Conservation (phyloP, 1,139 yeast genomes). For the Diutina catenulata region DNA sequence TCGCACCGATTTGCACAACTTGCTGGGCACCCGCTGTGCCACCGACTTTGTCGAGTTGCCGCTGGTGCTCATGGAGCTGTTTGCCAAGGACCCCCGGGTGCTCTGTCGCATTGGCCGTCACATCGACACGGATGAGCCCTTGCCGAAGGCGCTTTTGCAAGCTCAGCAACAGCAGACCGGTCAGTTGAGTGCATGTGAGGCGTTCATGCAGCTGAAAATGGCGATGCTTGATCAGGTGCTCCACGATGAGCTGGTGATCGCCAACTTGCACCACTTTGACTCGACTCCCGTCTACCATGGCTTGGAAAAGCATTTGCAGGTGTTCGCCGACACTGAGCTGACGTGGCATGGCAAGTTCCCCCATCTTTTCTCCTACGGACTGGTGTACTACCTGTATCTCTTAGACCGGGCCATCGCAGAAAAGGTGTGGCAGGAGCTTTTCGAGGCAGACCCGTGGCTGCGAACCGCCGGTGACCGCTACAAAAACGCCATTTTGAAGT, state of each 20-base stretch:
- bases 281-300: conserved; percentile 53
- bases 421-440: conserved; percentile 68
- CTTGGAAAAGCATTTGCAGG: conserved; percentile 42
- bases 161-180: conserved; percentile 42
- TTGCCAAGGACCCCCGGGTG: conserved; percentile 75
- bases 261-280: conserved; percentile 21
- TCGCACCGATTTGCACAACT: conserved; percentile 76
- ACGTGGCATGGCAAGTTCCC: conserved; percentile 95
- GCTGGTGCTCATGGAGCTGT: conserved; percentile 87
- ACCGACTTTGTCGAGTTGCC: conserved; percentile 97
- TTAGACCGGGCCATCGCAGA: conserved; percentile 91
- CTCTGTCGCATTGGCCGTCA: conserved; percentile 65
- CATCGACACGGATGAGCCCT: conserved; percentile 52
- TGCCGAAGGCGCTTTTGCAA: conserved; percentile 30
- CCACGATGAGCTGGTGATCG: conserved; percentile 39
- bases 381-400: conserved; percentile 85
- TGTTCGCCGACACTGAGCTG: conserved; percentile 53
- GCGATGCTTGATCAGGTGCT: conserved; percentile 77
- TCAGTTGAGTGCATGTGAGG: conserved; percentile 57
- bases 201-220: conserved; percentile 81
- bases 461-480: conserved; percentile 66
- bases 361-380: conserved; percentile 87
- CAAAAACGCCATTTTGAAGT: conserved; percentile 55
- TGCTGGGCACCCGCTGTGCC: conserved; percentile 90
- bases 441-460: conserved; percentile 57